Conservation (phyloP, 345 rosid genomes). For the Hevea brasiliensis region DNA sequence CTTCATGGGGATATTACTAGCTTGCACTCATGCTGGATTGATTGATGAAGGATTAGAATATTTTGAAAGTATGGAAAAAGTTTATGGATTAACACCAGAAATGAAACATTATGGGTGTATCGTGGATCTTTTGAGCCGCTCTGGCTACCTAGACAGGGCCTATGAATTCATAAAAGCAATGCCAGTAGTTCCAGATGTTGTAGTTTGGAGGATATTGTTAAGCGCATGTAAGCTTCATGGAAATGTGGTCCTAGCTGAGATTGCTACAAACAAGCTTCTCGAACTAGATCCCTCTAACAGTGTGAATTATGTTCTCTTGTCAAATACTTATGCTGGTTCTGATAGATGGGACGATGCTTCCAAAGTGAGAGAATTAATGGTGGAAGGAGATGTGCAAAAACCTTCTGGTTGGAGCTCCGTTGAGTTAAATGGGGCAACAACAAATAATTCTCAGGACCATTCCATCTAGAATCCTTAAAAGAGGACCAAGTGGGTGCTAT, state of each 20-base stretch:
- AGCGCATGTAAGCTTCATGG: conserved; percentile 23
- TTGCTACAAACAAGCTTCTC: conserved; percentile 24
- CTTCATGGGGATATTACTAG: conserved; percentile 22
- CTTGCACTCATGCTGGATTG: conserved; percentile 26
- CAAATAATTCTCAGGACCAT: conserved; percentile 5
- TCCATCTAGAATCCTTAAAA: background rate
- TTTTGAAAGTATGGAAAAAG: conserved; percentile 23
- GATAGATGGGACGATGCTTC: conserved; percentile 23
- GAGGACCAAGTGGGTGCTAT: background rate
- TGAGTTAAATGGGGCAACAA: conserved; percentile 24
- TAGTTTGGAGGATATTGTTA: conserved; percentile 26
- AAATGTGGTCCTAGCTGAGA: conserved; percentile 25
- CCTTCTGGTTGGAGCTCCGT: conserved; percentile 24
- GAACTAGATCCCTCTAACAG: conserved; percentile 22
- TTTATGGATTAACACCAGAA: conserved; percentile 19
- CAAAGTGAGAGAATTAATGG: conserved; percentile 17
- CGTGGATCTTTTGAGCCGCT: conserved; percentile 25
- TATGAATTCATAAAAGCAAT: conserved; percentile 22
- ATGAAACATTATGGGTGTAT: conserved; percentile 31
- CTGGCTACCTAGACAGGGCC: conserved; percentile 22
- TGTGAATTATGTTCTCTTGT: conserved; percentile 21
- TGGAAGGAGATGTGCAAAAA: conserved; percentile 12
- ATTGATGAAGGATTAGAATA: conserved; percentile 23
- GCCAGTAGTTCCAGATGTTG: conserved; percentile 25
- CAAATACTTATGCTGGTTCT: conserved; percentile 24